Base-by-base conservation (phyloP, 371 early-diverging fungal species). In the Mortierella sp. region DNA sequence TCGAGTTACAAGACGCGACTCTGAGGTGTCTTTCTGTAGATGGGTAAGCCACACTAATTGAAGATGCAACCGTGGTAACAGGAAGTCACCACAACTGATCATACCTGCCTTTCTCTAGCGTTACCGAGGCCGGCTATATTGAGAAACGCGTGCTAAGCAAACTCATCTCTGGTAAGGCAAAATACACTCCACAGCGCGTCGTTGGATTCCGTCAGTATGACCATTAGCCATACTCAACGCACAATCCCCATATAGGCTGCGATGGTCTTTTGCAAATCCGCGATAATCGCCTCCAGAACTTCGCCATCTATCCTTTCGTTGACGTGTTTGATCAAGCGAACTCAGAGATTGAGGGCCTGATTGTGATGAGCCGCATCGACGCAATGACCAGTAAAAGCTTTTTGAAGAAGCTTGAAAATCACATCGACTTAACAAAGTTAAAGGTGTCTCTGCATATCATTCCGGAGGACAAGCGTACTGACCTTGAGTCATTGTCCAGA, bases 231-330 rank as follows among this genome's bases (percentile, higher is more conserved):
- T n/a, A n/a, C n/a, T n/a, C n/a, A n/a, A n/a, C n/a, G n/a, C n/a
- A n/a, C n/a, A n/a, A n/a, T n/a, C n/a, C n/a, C n/a, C n/a, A n/a
- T 4, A n/a, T 60, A 70, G 78, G 78, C 32, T 43, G 53, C 8
- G 78, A 76, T 28, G 28, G 47, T 4, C 15, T 70, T 8, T n/a
- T 76, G 30, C 78, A 76, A 34, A n/a, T 76, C 31, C 44, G 70
- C 41, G 66, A 64, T 0, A 34, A 54, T 15, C 56, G 30, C 42
- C 56, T 76, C 3, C 49, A 52, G 14, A 44, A 46, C 17, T 59
- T 50, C 41, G 19, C 47, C 14, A 48, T 47, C 17, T 70, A 70
- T 27, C 27, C 66, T 0, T 12, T 65, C 23, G 30, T 76, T 2
- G 78, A 76, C 34, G 47, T 61, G 31, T 49, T 76, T 28, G 64